phyloP scores from a whole-genome alignment of 2,329 filamentous ascomycete species.

The Whalleya microplaca region DNA sequence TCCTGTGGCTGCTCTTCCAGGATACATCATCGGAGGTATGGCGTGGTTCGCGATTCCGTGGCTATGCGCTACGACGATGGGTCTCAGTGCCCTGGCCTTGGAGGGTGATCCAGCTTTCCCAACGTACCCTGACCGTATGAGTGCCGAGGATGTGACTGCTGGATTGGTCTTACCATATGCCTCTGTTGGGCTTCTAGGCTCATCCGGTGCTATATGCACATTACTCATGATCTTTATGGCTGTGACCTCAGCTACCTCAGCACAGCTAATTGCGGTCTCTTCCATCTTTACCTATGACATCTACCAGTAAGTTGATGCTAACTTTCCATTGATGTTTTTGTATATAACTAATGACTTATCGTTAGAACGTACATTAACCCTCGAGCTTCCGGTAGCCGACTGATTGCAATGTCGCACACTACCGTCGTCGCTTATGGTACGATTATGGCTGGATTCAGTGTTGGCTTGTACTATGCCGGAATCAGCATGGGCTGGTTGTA shows the following conservation, averaged over 20 bases:
- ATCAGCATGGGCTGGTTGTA: conserved; percentile 90
- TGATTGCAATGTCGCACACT: conserved; percentile 80
- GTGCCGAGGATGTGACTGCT: conserved; percentile 73
- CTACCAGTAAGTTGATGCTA: conserved; percentile 52
- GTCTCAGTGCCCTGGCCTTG: conserved; percentile 77
- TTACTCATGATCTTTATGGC: conserved; percentile 88
- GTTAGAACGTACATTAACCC: conserved; percentile 79
- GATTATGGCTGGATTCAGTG: conserved; percentile 77
- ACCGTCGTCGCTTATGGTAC: conserved; percentile 73
- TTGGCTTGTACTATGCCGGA: conserved; percentile 72
- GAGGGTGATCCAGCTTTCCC: conserved; percentile 75
- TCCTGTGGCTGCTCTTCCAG: conserved; percentile 82
- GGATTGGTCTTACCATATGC: conserved; percentile 86
- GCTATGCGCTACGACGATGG: conserved; percentile 87
- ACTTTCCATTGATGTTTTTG: no score
- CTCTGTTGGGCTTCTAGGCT: conserved; percentile 80
- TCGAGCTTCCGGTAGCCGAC: conserved; percentile 69
- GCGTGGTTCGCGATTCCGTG: conserved; percentile 94
- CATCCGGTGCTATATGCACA: conserved; percentile 77
- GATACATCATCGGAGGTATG: conserved; percentile 84
- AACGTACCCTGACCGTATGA: conserved; percentile 73
- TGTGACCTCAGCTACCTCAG: conserved; percentile 81
- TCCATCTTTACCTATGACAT: conserved; percentile 89
- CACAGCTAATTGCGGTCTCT: conserved; percentile 84
- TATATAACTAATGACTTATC: neutral